Evolutionary conservation across 352 stramenopile species (phyloP).

Genomic region (Saprolegnia parasitica): DNA sequence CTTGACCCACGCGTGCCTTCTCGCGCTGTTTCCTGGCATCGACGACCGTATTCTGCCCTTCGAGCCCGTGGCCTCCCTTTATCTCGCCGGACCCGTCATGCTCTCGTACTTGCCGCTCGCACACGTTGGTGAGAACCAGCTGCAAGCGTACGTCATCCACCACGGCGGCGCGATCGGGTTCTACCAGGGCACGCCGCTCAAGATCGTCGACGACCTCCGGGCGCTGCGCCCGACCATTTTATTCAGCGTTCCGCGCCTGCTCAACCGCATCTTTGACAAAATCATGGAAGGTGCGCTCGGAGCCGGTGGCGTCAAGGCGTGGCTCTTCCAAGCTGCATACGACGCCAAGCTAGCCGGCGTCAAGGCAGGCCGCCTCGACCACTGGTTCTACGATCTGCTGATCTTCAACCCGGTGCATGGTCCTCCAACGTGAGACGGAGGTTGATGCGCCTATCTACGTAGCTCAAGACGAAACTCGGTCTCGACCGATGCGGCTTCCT

Average conservation of each 20-base stretch:
- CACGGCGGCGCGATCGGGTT: conserved; percentile 87
- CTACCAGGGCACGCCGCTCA: conserved; percentile 86
- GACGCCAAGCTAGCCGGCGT: conserved; percentile 39
- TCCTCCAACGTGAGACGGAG: neutral
- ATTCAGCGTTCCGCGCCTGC: conserved; percentile 89
- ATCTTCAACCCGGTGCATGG: conserved; percentile 91
- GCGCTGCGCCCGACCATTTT: conserved; percentile 92
- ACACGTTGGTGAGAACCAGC: conserved; percentile 90
- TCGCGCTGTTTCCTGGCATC: neutral
- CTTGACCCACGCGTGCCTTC: conserved; percentile 44
- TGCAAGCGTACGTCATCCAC: conserved; percentile 52
- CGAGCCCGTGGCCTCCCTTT: neutral
- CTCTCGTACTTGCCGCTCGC: conserved; percentile 93
- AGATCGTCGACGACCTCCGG: conserved; percentile 91
- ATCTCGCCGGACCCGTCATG: conserved; percentile 53
- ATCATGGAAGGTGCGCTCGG: conserved; percentile 66
- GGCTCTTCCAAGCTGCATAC: conserved; percentile 84
- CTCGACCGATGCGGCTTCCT: conserved; percentile 78
- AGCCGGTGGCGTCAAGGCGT: conserved; percentile 77
- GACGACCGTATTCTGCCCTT: neutral
- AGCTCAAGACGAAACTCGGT: conserved; percentile 77
- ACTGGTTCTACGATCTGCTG: conserved; percentile 90
- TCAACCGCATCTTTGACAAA: conserved; percentile 96
- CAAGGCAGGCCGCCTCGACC: conserved; percentile 45
- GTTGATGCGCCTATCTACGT: neutral